Conservation (phyloP, 148 eudicot species). For the Vaccinium corymbosum region DNA sequence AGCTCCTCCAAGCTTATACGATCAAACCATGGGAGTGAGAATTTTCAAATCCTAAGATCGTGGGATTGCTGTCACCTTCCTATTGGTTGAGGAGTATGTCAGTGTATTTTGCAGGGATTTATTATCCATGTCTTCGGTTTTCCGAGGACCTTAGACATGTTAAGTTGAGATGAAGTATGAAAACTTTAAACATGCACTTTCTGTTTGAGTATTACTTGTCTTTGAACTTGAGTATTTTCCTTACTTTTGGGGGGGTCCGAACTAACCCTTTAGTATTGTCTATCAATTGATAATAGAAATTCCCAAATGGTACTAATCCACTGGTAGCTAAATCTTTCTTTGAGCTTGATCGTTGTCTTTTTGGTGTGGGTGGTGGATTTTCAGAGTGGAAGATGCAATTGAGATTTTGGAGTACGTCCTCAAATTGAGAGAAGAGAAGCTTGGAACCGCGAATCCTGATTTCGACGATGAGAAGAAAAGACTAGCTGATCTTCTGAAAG, state of each 20-base stretch:
- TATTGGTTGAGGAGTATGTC: not conserved
- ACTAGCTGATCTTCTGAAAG: slow-evolving; percentile 84
- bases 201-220: not conserved
- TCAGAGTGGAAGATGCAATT: slow-evolving; percentile 90
- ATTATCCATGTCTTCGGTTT: not conserved
- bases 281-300: not conserved
- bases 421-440: slow-evolving; percentile 96
- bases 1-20: not conserved
- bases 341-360: not conserved
- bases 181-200: not conserved
- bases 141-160: not conserved
- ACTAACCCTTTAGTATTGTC: not conserved
- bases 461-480: slow-evolving; percentile 92
- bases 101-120: not conserved
- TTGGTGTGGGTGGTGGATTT: not conserved
- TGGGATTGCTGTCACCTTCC: not conserved
- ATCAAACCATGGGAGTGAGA: not conserved
- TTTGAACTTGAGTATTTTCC: not conserved
- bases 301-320: not conserved
- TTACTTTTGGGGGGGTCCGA: not conserved
- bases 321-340: not conserved
- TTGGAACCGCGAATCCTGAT: slow-evolving; percentile 94
- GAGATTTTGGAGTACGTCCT: slow-evolving; percentile 95
- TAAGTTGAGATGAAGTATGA: not conserved
- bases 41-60: not conserved